phyloP scores from a whole-genome alignment of 371 early-diverging fungal species.

The Haplosporangium sp. region DNA sequence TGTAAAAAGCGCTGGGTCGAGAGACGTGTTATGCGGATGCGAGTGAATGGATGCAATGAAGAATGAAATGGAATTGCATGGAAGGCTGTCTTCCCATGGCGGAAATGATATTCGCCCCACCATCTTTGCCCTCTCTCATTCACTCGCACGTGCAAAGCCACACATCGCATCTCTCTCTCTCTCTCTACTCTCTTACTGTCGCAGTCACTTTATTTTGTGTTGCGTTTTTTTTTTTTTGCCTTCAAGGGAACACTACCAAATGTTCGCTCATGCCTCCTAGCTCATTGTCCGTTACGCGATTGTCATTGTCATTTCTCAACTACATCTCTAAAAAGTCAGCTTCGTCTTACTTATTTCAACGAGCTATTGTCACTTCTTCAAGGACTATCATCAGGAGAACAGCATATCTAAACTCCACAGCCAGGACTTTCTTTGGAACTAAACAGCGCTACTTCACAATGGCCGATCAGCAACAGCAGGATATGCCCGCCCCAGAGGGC shows the following conservation, averaged over 20 bases:
- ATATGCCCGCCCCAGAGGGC: slow-evolving; percentile 38
- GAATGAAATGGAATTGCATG: background rate
- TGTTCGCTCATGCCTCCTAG: slow-evolving; percentile 14
- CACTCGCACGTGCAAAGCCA: too few relatives aligned
- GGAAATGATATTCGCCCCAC: too few relatives aligned
- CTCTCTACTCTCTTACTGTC: too few relatives aligned
- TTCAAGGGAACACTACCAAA: background rate
- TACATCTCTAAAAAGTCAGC: too few relatives aligned
- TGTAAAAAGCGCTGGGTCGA: background rate
- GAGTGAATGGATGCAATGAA: slow-evolving; percentile 13
- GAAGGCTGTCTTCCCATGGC: too few relatives aligned
- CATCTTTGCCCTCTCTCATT: too few relatives aligned
- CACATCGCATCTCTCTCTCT: too few relatives aligned
- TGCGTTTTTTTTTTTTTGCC: background rate
- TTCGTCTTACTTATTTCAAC: too few relatives aligned
- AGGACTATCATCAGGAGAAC: too few relatives aligned
- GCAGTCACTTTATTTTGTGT: background rate
- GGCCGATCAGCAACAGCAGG: slow-evolving; percentile 21
- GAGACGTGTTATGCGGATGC: background rate
- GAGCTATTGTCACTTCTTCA: too few relatives aligned
- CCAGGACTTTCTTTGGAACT: background rate
- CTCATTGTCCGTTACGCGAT: background rate
- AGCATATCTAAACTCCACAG: background rate
- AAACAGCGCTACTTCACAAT: slow-evolving; percentile 6
- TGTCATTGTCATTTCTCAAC: background rate